Conservation (phyloP, 176 grass and related monocot genomes). For the Metroxylon sagu region DNA sequence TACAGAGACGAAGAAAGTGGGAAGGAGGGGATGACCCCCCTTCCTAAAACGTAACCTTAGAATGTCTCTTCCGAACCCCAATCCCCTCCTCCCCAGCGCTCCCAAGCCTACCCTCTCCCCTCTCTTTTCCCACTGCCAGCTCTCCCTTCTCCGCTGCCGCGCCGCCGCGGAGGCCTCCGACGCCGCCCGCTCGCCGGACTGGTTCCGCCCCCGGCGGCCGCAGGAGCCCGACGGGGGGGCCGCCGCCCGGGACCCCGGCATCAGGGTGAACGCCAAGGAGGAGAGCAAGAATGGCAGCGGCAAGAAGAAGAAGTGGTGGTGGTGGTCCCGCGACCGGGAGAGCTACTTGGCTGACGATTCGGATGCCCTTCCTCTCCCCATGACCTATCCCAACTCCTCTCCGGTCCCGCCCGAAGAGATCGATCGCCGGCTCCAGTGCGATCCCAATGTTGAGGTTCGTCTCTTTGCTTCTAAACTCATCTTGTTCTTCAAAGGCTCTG, state of each 20-base stretch:
- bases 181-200: slow-evolving; percentile 41
- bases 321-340: slow-evolving; percentile 81
- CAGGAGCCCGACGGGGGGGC: slow-evolving; percentile 23
- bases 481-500: too few relatives aligned
- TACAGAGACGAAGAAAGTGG: too few relatives aligned
- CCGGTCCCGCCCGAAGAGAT: slow-evolving; percentile 73
- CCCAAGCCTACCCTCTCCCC: not conserved
- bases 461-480: too few relatives aligned
- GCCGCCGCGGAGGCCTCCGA: slow-evolving; percentile 62
- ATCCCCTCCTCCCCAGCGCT: not conserved
- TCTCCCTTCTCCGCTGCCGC: slow-evolving; percentile 4
- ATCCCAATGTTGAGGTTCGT: slow-evolving; percentile 52
- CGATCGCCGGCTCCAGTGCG: slow-evolving; percentile 67
- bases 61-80: slow-evolving; percentile 9
- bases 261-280: slow-evolving; percentile 78
- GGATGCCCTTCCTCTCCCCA: slow-evolving; percentile 70
- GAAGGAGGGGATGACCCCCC: slow-evolving; percentile 36
- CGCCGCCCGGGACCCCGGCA: slow-evolving; percentile 48
- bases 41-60: not conserved
- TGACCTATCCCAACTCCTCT: slow-evolving; percentile 59
- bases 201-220: slow-evolving; percentile 45
- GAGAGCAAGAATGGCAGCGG: slow-evolving; percentile 18
- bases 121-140: not conserved
- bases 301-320: slow-evolving; percentile 38
- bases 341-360: slow-evolving; percentile 75